Conservation (phyloP, 495 filamentous ascomycete genomes). For the Halenospora varia region DNA sequence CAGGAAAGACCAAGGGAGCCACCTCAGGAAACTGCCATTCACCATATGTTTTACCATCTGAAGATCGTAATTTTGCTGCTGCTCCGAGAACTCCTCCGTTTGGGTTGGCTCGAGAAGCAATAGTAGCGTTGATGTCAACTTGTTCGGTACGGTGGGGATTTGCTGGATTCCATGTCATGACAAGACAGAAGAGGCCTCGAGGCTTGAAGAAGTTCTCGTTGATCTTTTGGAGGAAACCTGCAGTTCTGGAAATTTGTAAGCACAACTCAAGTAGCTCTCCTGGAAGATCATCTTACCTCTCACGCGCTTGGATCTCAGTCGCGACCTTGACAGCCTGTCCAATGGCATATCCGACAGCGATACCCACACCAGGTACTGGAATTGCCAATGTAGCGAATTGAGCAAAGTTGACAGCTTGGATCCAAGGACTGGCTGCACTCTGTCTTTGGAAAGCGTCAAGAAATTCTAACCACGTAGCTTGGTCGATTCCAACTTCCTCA, state of each 20-base stretch:
- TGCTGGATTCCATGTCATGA: conserved; percentile 56
- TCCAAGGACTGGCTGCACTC: conserved; percentile 32
- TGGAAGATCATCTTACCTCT: conserved; percentile 28
- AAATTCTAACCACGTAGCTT: conserved; percentile 51
- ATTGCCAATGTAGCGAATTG: conserved; percentile 41
- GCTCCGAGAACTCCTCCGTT: conserved; percentile 27
- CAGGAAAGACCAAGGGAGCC: conserved; percentile 52
- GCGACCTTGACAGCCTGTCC: conserved; percentile 33
- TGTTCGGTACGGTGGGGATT: conserved; percentile 23
- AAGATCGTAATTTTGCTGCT: conserved; percentile 33
- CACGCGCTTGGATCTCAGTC: conserved; percentile 38
- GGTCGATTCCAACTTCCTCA: conserved; percentile 44
- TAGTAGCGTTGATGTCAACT: conserved; percentile 31
- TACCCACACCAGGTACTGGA: conserved; percentile 24
- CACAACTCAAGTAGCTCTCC: too few species aligned
- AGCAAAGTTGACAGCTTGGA: conserved; percentile 43
- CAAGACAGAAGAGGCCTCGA: conserved; percentile 53
- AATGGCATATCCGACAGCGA: conserved; percentile 27
- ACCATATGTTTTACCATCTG: conserved; percentile 43
- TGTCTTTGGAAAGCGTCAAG: conserved; percentile 43
- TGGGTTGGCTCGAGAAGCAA: conserved; percentile 12
- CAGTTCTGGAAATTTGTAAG: conserved; percentile 34
- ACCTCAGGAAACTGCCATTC: conserved; percentile 45
- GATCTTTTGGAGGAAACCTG: conserved; percentile 50
- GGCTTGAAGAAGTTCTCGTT: conserved; percentile 57